phyloP scores from a whole-genome alignment of 2,329 filamentous ascomycete genomes.

The Whalleya microplaca region DNA sequence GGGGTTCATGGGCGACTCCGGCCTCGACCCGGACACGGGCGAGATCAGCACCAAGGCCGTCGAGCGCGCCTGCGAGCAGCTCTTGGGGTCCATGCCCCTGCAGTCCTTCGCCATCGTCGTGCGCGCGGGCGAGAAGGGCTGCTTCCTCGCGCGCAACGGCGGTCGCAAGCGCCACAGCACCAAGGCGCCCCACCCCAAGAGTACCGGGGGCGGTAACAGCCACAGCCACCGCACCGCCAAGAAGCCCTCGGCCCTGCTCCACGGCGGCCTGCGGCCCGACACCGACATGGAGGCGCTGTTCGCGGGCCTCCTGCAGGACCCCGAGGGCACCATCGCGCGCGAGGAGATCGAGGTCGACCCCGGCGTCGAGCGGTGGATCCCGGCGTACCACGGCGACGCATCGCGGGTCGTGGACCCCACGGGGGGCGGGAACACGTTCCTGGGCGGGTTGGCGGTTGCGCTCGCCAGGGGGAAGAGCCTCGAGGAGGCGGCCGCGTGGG shows the following conservation, averaged over 20 bases:
- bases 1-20: conserved; percentile 73
- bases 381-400: conserved; percentile 66
- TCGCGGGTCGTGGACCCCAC: conserved; percentile 84
- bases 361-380: conserved; percentile 73
- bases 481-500: conserved; percentile 77
- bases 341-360: conserved; percentile 66
- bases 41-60: conserved; percentile 55
- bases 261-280: conserved; percentile 60
- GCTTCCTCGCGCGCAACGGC: conserved; percentile 64
- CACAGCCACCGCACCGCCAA: conserved; percentile 41
- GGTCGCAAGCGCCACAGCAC: conserved; percentile 49
- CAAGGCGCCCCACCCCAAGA: not conserved
- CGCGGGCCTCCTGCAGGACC: conserved; percentile 59
- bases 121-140: conserved; percentile 72
- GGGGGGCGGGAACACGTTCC: conserved; percentile 89
- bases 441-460: conserved; percentile 63
- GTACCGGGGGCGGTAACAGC: conserved; percentile 22
- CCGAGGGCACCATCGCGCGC: conserved; percentile 55
- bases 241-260: conserved; percentile 46
- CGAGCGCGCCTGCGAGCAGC: conserved; percentile 64
- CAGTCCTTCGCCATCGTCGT: conserved; percentile 70
- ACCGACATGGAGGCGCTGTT: conserved; percentile 67
- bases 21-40: conserved; percentile 58
- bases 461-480: conserved; percentile 62
- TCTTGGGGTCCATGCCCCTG: conserved; percentile 66